These are phyloP conservation scores for Lyophyllum semitale DNA, from an alignment of 768 basidiomycete genomes.

Conservation along the genomic window DNA sequence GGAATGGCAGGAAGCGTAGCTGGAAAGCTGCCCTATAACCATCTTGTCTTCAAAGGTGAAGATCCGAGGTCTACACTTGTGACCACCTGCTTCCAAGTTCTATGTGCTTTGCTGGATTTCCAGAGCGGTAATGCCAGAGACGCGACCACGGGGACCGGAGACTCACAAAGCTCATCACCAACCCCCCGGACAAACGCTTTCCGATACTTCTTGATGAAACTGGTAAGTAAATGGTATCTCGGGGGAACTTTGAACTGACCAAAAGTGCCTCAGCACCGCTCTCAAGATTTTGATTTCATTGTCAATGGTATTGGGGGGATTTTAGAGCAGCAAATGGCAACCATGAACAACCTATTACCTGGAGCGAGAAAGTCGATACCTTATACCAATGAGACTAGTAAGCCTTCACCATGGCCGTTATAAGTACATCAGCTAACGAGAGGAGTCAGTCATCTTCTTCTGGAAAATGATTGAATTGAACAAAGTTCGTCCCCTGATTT, in stretches of 20 bases:
- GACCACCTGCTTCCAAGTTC: slow-evolving; percentile 72
- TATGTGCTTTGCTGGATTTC: slow-evolving; percentile 78
- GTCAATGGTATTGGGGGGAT: slow-evolving; percentile 69
- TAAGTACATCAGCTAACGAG: not conserved
- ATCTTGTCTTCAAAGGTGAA: slow-evolving; percentile 88
- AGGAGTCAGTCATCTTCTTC: slow-evolving; percentile 65
- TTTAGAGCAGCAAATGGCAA: slow-evolving; percentile 74
- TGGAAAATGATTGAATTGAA: slow-evolving; percentile 95
- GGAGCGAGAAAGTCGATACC: slow-evolving; percentile 84
- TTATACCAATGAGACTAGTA: slow-evolving; percentile 81
- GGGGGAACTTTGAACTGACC: not conserved
- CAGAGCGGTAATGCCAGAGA: slow-evolving; percentile 78
- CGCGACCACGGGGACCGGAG: slow-evolving; percentile 38
- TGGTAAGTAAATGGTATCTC: slow-evolving; percentile 49
- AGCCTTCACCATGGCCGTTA: slow-evolving; percentile 26
- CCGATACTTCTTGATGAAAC: slow-evolving; percentile 87
- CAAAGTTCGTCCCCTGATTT: slow-evolving; percentile 54
- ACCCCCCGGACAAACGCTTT: slow-evolving; percentile 83
- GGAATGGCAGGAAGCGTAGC: slow-evolving; percentile 76
- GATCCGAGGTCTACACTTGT: slow-evolving; percentile 76
- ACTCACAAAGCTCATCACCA: slow-evolving; percentile 46
- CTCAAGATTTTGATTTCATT: slow-evolving; percentile 86
- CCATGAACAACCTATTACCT: slow-evolving; percentile 74
- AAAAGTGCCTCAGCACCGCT: slow-evolving; percentile 68
- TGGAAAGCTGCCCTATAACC: slow-evolving; percentile 85